Percentiles rank a stretch among this genome's conserved stretches.
Evolutionary conservation across 805 yeast genomes (phyloP).

Genomic region (Wickerhamomyces ciferrii): DNA sequence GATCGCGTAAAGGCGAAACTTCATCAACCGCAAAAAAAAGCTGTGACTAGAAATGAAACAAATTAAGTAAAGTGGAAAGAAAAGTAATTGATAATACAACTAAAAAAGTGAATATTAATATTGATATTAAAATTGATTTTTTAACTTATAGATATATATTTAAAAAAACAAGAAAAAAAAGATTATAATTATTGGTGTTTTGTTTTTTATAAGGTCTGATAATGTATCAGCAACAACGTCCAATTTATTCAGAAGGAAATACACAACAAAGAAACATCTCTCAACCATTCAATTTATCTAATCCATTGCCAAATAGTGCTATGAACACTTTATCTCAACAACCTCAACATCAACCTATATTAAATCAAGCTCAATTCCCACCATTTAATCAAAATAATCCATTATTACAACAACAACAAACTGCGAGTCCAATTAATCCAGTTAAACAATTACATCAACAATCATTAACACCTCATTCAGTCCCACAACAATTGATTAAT

Average conservation of each 20-base stretch:
- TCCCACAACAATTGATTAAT: background rate
- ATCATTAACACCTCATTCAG: background rate
- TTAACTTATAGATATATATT: no score
- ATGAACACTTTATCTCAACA: background rate
- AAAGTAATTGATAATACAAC: background rate
- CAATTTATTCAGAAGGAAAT: slow-evolving; percentile 1
- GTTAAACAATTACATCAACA: slow-evolving; percentile 1
- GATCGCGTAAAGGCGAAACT: background rate
- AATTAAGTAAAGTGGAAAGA: no score
- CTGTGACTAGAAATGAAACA: background rate
- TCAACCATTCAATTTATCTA: background rate
- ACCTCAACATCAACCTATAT: background rate
- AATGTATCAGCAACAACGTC: slow-evolving; percentile 1
- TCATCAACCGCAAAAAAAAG: background rate
- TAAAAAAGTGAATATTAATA: no score
- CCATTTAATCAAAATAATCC: background rate
- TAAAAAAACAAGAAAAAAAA: background rate
- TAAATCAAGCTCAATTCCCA: background rate
- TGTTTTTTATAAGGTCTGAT: background rate
- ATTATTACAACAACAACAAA: slow-evolving; percentile 1
- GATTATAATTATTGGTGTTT: background rate
- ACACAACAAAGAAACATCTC: background rate
- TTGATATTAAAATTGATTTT: no score
- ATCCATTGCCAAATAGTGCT: background rate
- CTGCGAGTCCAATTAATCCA: background rate